phyloP scores from a whole-genome alignment of 208 protist species.

The Acanthamoeba polyphaga region DNA sequence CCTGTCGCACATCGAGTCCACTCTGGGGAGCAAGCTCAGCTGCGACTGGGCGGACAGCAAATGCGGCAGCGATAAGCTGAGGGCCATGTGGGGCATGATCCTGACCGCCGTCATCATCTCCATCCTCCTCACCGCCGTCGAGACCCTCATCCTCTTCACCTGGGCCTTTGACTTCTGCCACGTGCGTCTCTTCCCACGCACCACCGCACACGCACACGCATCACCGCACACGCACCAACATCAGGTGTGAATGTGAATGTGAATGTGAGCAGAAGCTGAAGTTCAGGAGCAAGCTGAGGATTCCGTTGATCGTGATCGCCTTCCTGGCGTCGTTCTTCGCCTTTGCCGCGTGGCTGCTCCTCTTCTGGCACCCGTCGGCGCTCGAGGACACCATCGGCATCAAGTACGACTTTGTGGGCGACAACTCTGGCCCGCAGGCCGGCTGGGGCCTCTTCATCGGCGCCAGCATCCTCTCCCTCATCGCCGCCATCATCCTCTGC shows the following conservation, averaged over 20 bases:
- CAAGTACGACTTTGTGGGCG: background rate
- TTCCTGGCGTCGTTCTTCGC: background rate
- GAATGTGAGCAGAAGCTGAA: background rate
- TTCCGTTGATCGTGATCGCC: conserved; percentile 15
- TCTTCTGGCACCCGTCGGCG: background rate
- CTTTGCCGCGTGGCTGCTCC: conserved; percentile 5
- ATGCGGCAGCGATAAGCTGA: background rate
- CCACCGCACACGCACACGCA: background rate
- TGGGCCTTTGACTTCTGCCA: conserved; percentile 6
- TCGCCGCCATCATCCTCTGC: background rate
- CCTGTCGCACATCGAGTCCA: background rate
- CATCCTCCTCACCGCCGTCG: conserved; percentile 34
- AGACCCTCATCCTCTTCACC: conserved; percentile 10
- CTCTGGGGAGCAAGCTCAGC: background rate
- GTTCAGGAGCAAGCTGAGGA: conserved; percentile 50
- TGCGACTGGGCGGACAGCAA: background rate
- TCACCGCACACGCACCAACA: background rate
- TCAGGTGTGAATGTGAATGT: too few species aligned
- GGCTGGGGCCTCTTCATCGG: conserved; percentile 4
- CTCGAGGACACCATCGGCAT: background rate
- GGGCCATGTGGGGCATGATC: conserved; percentile 36
- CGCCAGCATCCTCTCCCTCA: background rate
- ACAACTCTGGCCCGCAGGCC: background rate
- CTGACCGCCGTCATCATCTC: background rate
- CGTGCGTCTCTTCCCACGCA: background rate